Evolutionary conservation across 1,284 basidiomycete species (phyloP).

Genomic region (Moesziomyces parantarcticus): DNA sequence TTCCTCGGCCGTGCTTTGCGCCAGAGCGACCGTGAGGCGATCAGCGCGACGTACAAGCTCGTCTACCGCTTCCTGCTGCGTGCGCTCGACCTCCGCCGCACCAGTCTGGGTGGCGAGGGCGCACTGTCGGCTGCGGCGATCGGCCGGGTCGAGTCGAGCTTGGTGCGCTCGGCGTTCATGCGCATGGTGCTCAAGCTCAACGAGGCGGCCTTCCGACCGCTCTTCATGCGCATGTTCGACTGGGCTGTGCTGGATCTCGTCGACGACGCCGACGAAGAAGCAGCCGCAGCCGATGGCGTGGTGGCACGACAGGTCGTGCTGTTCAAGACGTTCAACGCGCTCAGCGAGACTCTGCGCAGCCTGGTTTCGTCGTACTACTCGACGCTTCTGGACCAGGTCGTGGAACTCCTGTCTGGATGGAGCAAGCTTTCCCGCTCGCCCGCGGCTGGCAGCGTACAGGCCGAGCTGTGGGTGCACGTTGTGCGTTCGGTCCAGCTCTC

Average conservation of each 20-base stretch:
- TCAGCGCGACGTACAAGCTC: conserved; percentile 78
- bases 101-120: conserved; percentile 37
- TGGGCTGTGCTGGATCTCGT: conserved; percentile 82
- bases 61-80: conserved; percentile 85
- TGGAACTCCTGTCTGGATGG: conserved; percentile 74
- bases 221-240: conserved; percentile 91
- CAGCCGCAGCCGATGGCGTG: conserved; percentile 24
- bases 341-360: conserved; percentile 54
- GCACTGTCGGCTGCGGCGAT: conserved; percentile 67
- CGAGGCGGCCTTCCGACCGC: conserved; percentile 88
- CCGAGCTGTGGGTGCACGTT: conserved; percentile 75
- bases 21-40: conserved; percentile 58
- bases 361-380: conserved; percentile 63
- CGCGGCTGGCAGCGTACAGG: conserved; percentile 34
- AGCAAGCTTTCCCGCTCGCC: conserved; percentile 4
- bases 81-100: conserved; percentile 77
- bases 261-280: conserved; percentile 67
- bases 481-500: conserved; percentile 78
- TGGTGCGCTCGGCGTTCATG: conserved; percentile 77
- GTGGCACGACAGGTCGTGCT: conserved; percentile 61
- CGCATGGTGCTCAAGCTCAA: conserved; percentile 93
- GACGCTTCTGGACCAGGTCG: conserved; percentile 76
- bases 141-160: conserved; percentile 69
- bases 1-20: conserved; percentile 57
- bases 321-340: conserved; percentile 56